A percentile compares a stretch with the other conserved stretches of the same genome.
phyloP scores from a whole-genome alignment of 192 early-diverging fungal genomes.

The Gamsiella multidivaricata region DNA sequence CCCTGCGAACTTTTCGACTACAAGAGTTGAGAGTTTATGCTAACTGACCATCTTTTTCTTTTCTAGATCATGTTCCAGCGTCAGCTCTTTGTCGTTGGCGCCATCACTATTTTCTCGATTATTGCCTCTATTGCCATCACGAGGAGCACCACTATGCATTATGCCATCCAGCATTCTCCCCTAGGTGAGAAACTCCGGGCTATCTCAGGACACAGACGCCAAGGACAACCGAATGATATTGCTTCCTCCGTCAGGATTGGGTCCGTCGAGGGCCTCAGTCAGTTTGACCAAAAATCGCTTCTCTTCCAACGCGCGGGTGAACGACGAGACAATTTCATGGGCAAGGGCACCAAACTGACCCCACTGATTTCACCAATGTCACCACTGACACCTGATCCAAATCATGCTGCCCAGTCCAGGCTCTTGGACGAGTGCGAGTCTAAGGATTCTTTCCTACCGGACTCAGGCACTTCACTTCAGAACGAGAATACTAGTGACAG shows the following conservation, averaged over 20 bases:
- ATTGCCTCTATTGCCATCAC: constrained; percentile 57
- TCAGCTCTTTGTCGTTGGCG: constrained; percentile 51
- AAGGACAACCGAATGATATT: background rate
- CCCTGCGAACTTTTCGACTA: too few relatives aligned
- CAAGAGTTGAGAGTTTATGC: too few relatives aligned
- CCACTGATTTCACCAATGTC: constrained; percentile 37
- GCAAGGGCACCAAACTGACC: constrained; percentile 19
- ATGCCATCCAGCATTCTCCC: constrained; percentile 45
- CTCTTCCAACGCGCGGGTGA: constrained; percentile 1
- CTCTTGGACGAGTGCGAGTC: constrained; percentile 1
- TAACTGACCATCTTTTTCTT: background rate
- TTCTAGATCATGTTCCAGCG: constrained; percentile 58
- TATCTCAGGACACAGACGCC: constrained; percentile 28
- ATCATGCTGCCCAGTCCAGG: background rate
- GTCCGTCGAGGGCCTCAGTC: constrained; percentile 33
- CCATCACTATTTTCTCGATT: constrained; percentile 46
- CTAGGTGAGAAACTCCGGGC: constrained; percentile 43
- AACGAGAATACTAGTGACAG: background rate
- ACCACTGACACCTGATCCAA: constrained; percentile 30
- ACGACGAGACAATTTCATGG: background rate
- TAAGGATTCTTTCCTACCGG: background rate
- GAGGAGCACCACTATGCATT: constrained; percentile 54
- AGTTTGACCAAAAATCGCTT: constrained; percentile 32
- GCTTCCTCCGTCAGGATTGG: constrained; percentile 36
- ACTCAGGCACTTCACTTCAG: background rate